phyloP scores from a whole-genome alignment of 306 rosid species.

The Hylodesmum podocarpum region DNA sequence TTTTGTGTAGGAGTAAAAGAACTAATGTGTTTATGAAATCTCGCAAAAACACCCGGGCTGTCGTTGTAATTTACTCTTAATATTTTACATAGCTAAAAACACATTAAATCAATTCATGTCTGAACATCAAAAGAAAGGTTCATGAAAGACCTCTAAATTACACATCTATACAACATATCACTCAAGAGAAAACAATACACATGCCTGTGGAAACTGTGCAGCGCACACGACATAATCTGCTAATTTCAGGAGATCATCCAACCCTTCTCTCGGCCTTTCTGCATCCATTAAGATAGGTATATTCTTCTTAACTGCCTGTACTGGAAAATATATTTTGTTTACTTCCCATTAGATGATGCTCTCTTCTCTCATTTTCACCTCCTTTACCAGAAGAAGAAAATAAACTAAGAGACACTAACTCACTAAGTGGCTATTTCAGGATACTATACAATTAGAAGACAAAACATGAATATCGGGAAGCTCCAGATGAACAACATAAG shows the following conservation, averaged over 20 bases:
- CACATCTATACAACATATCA: neutral
- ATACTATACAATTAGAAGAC: neutral
- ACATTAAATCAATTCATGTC: constrained; percentile 6
- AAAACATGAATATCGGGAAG: constrained; percentile 2
- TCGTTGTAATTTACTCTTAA: too few species aligned
- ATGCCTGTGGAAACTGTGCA: constrained; percentile 77
- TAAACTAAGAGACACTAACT: neutral
- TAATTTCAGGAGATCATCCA: constrained; percentile 70
- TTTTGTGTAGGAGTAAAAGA: too few species aligned
- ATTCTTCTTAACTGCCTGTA: constrained; percentile 69
- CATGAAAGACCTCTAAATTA: neutral
- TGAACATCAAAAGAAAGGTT: neutral
- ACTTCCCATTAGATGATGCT: constrained; percentile 27
- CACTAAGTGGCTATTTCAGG: neutral
- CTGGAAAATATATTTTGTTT: constrained; percentile 39
- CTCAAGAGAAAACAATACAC: constrained; percentile 36
- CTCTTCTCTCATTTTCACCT: neutral
- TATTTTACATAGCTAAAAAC: neutral
- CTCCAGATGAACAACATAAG: neutral
- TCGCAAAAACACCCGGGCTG: too few species aligned
- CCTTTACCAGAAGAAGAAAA: constrained; percentile 11
- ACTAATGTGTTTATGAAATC: too few species aligned
- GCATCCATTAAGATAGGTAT: constrained; percentile 84
- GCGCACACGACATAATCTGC: constrained; percentile 73
- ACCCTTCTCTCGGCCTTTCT: constrained; percentile 83